Evolutionary conservation across 176 grass and related monocot genomes (phyloP).

Genomic region (Rhynchospora tenuis): DNA sequence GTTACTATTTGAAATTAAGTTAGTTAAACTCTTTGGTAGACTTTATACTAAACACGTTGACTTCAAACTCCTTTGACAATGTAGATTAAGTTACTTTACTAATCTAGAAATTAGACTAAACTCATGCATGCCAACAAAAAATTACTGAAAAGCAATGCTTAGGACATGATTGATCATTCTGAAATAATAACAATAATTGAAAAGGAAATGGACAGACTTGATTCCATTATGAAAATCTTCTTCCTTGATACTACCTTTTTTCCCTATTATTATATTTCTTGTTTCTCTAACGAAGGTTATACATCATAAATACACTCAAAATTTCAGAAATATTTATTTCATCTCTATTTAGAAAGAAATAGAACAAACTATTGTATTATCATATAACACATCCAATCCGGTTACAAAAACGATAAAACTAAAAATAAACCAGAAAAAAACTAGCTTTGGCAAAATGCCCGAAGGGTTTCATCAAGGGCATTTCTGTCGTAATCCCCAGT

Average conservation of each 20-base stretch:
- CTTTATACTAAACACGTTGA: no score
- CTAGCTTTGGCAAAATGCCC: constrained; percentile 65
- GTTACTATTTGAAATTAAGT: no score
- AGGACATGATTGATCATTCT: neutral
- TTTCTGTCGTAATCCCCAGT: constrained; percentile 81
- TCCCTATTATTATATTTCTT: neutral
- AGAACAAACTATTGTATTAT: neutral
- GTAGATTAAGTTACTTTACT: no score
- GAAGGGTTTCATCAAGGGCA: constrained; percentile 78
- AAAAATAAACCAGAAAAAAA: neutral
- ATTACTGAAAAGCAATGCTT: neutral
- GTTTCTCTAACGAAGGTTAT: neutral
- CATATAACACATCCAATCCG: neutral
- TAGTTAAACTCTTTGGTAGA: no score
- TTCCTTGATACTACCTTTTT: neutral
- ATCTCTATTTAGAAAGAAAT: neutral
- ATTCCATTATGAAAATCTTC: neutral
- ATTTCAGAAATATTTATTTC: neutral
- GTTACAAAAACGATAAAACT: neutral
- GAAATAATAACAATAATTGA: neutral
- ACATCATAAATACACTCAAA: neutral
- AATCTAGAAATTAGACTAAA: no score
- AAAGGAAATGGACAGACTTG: neutral
- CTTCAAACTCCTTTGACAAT: no score
- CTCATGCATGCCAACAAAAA: no score